Conservation (phyloP, 768 basidiomycete species). For the Collybia mongolica region DNA sequence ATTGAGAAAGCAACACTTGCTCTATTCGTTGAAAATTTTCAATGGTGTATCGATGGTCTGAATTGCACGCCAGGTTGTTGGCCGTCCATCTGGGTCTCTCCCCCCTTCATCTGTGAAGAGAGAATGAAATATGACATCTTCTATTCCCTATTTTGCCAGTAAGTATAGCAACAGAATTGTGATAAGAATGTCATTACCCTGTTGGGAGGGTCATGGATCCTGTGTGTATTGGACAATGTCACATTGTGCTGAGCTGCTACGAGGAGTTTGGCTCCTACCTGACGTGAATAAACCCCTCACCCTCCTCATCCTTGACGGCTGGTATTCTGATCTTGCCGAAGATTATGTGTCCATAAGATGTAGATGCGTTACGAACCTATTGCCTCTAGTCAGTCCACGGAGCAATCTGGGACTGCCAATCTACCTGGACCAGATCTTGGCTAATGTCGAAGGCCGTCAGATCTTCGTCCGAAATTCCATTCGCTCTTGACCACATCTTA, state of each 20-base stretch:
- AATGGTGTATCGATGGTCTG: conserved; percentile 58
- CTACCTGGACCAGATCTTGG: conserved; percentile 40
- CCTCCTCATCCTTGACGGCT: conserved; percentile 58
- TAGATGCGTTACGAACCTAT: conserved; percentile 51
- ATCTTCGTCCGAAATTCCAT: conserved; percentile 46
- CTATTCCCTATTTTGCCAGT: conserved; percentile 44
- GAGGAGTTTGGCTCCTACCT: conserved; percentile 40
- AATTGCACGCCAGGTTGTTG: conserved; percentile 63
- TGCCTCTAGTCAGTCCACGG: background rate
- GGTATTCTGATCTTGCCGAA: conserved; percentile 77
- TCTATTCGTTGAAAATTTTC: conserved; percentile 70
- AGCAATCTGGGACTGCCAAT: background rate
- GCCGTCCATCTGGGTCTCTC: conserved; percentile 42
- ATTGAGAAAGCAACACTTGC: too few species aligned
- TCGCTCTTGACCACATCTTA: conserved; percentile 67
- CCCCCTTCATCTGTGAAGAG: conserved; percentile 62
- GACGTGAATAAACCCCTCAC: conserved; percentile 69
- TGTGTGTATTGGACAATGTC: conserved; percentile 22
- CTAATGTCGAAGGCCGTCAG: conserved; percentile 52
- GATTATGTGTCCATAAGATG: conserved; percentile 69
- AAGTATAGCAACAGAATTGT: background rate
- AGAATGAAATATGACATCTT: conserved; percentile 72
- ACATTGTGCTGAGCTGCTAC: conserved; percentile 6
- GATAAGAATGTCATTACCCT: conserved; percentile 39
- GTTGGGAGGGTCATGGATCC: conserved; percentile 77